Evolutionary conservation across 225 moss, liverwort and hornwort species (phyloP).

Genomic region (Ulota crispa): DNA sequence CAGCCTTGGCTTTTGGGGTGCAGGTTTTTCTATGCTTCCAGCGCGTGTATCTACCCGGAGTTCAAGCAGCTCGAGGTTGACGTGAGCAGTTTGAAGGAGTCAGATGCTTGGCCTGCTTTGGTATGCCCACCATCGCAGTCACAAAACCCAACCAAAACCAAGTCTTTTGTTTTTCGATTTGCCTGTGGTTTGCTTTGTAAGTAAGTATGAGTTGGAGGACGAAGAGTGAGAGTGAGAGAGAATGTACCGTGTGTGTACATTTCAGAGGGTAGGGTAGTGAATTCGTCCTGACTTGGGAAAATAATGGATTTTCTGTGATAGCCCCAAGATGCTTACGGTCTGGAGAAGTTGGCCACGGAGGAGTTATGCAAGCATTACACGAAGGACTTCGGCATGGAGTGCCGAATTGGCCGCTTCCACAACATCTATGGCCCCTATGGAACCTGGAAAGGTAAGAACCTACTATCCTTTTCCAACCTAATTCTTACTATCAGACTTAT

Average conservation of each 20-base stretch:
- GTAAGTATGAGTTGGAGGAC: neutral
- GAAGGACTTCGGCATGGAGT: slow-evolving; percentile 90
- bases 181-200: too few relatives aligned
- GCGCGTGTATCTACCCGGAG: slow-evolving; percentile 95
- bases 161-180: neutral
- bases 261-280: neutral
- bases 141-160: neutral
- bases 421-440: slow-evolving; percentile 96
- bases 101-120: slow-evolving; percentile 96
- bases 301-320: slow-evolving; percentile 17
- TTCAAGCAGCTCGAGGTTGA: slow-evolving; percentile 90
- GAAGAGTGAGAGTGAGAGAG: neutral
- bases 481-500: neutral
- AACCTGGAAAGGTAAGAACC: slow-evolving; percentile 80
- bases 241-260: neutral
- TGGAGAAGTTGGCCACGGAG: slow-evolving; percentile 85
- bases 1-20: neutral
- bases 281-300: neutral
- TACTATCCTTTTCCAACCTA: neutral
- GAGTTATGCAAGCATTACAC: slow-evolving; percentile 96
- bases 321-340: slow-evolving; percentile 95
- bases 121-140: slow-evolving; percentile 28
- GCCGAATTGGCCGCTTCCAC: slow-evolving; percentile 89
- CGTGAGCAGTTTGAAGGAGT: slow-evolving; percentile 80
- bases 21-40: slow-evolving; percentile 96